Conservation (phyloP, 352 stramenopile genomes). For the Pythium guiyangense region DNA sequence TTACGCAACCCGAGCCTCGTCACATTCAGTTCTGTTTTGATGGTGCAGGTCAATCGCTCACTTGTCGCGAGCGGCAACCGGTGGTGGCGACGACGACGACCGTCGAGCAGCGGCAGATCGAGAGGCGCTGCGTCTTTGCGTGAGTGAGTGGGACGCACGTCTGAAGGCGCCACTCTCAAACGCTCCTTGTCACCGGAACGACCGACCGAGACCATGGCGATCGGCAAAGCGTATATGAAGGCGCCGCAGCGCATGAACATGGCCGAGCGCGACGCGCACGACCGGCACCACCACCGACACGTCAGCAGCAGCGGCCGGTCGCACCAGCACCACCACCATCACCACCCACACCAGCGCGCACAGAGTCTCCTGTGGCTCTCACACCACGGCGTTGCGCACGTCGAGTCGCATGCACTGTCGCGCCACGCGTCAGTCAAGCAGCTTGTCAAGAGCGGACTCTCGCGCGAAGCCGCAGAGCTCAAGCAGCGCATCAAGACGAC, state of each 20-base stretch:
- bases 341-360: neutral
- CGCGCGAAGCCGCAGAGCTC: conserved; percentile 40
- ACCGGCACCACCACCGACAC: neutral
- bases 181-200: too few relatives aligned
- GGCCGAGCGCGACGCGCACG: neutral
- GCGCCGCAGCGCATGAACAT: conserved; percentile 8
- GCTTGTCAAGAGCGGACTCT: conserved; percentile 24
- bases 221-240: conserved; percentile 10
- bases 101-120: too few relatives aligned
- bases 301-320: conserved; percentile 12
- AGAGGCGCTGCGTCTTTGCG: too few relatives aligned
- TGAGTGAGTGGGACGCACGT: too few relatives aligned
- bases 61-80: too few relatives aligned
- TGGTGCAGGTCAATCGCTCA: too few relatives aligned
- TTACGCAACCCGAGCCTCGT: too few relatives aligned
- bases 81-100: too few relatives aligned
- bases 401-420: conserved; percentile 6
- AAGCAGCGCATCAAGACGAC: conserved; percentile 52
- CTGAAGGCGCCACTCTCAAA: too few relatives aligned
- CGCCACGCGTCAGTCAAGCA: conserved; percentile 8
- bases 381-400: conserved; percentile 23
- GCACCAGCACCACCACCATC: conserved; percentile 13
- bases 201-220: too few relatives aligned
- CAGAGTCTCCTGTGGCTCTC: conserved; percentile 26
- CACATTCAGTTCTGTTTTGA: too few relatives aligned